Base-by-base conservation (phyloP, 148 eudicot genomes). In the Vaccinium darrowii region DNA sequence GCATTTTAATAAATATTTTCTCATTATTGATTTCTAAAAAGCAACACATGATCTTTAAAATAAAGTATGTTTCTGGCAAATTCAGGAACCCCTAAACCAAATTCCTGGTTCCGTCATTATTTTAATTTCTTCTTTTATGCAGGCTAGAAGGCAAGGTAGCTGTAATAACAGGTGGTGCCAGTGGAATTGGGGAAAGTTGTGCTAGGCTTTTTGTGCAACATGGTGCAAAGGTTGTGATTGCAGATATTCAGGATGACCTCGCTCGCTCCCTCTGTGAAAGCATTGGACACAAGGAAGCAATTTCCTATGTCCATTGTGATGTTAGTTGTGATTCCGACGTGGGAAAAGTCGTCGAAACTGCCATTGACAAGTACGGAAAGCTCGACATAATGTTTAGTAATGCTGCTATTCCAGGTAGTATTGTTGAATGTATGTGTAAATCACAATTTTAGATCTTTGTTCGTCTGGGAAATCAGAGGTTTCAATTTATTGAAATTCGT, bases 351-450 rank as follows among this genome's bases (percentile, higher is more conserved):
- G 67, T 87, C 2, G 85, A 90, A 83, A 47, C 50, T 0, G 78
- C 87, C 30, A 23, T 90, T 4, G 27, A 84, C n/a, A 79, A 76
- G 72, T 27, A 84, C 47, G 88, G 88, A 2, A 86, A 84, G 47
- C 90, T 86, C 10, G 91, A 88, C 82, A 86, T 86, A 47, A 86
- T 88, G 88, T 90, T 67, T 87, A 86, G 47, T 77, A 86, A 86
- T 39, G 90, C 91, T 16, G 91, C 88, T 18, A 88, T 86, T 27
- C 1, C 23, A 1, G 88, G 88, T 4, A 78, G 57, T 16, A 15
- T n/a, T 57, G 16, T 33, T 1, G 36, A 33, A 1, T 33, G n/a
- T n/a, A 21, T 10, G n/a, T 7, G 69, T 21, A n/a, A 12, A 63
- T 63, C 9, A 11, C 8, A n/a, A n/a, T n/a, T 27, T 21, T 21